Percentiles rank a stretch among this genome's conserved stretches.
phyloP scores from a whole-genome alignment of 1,139 yeast species.

The Arxiozyma heterogenica region DNA sequence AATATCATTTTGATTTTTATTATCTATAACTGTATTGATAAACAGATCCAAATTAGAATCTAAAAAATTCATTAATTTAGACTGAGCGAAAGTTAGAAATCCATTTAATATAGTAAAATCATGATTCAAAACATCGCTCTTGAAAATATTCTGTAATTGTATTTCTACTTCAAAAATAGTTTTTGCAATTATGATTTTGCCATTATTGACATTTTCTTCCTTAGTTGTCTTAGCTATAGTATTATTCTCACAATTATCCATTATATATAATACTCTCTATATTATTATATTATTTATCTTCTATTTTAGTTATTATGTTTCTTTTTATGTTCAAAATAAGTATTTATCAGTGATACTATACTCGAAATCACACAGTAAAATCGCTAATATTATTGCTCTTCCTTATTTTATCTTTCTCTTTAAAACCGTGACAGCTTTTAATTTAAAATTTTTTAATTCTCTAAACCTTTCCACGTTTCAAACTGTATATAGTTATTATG shows the following conservation, averaged over 20 bases:
- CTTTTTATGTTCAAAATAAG: background rate
- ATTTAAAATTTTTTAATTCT: background rate
- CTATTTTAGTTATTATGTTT: too few species aligned
- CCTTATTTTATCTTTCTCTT: background rate
- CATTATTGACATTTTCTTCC: background rate
- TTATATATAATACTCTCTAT: background rate
- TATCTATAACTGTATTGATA: background rate
- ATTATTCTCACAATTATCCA: background rate
- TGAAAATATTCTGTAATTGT: conserved; percentile 19
- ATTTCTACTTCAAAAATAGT: conserved; percentile 14
- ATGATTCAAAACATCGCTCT: conserved; percentile 18
- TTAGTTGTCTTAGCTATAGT: background rate
- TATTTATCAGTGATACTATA: background rate
- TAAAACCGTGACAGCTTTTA: too few species aligned
- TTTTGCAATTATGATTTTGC: conserved; percentile 3
- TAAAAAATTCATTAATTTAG: conserved; percentile 13
- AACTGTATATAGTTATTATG: too few species aligned
- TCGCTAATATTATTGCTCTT: background rate
- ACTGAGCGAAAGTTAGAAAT: conserved; percentile 24
- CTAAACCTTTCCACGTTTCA: background rate
- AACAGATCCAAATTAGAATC: conserved; percentile 15
- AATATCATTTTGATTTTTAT: background rate
- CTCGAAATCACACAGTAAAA: background rate
- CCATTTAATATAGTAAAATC: conserved; percentile 27
- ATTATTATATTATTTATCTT: too few species aligned